Base-by-base conservation (phyloP, 2,329 filamentous ascomycete species). In the Aciculosporium take region DNA sequence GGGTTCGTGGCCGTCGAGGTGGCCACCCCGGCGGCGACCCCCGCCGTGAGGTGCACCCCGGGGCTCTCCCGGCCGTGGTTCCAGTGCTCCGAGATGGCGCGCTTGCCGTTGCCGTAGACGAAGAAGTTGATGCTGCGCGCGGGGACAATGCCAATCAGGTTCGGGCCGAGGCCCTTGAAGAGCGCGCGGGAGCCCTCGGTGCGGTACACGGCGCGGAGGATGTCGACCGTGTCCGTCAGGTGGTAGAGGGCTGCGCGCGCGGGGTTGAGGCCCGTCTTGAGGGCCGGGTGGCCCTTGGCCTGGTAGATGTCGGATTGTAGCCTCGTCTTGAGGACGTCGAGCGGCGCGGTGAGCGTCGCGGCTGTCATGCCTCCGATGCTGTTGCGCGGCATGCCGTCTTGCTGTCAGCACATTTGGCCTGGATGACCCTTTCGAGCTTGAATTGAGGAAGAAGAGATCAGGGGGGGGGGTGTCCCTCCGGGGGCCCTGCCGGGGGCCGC, bases 231-330 rank as follows among this genome's bases (percentile, higher is more conserved):
- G 57, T 95, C 89, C 40, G 70, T 68, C 45, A 95, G 75, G 62
- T 95, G 88, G 48, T 86, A 73, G 7, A 76, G 56, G 1, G 77
- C 78, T 37, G 76, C 76, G 39, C 79, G 76, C 12, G 77, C 57
- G 4, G 84, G 74, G 36, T 78, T 76, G 50, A 85, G 69, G 21
- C 51, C 46, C 21, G 53, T 51, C 27, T n/a, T n/a, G n/a, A 57
- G 47, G 59, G 67, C 51, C 62, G n/a, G n/a, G n/a, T 72, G 54
- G 54, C 75, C 49, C 62, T 73, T 55, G 55, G 77, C 72, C n/a
- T 94, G 85, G 69, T 95, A 95, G 59, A 93, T 93, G 56, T 94
- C 88, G 54, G 86, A 93, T 60, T 96, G 89, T 3, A 96, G 70
- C 28, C 89, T 79, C 9, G 89, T 96, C 61, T 94, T 94, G 39